Conservation (phyloP, 2,329 filamentous ascomycete species). For the Fusarium tupiense region DNA sequence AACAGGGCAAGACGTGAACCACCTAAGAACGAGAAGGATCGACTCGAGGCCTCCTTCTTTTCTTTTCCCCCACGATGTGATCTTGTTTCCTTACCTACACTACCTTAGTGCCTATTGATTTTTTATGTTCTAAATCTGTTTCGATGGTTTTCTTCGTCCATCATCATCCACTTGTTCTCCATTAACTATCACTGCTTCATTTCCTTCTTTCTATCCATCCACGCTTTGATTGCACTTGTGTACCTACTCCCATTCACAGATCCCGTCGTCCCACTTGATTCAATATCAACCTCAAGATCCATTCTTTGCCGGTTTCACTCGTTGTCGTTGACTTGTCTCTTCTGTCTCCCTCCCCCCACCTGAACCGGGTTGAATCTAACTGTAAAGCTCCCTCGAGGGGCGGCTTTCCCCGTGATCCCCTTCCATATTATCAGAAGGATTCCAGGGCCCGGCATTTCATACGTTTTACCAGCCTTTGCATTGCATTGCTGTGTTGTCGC, state of each 20-base stretch:
- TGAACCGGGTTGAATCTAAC: not conserved
- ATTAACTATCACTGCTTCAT: not conserved
- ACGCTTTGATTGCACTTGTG: constrained; percentile 4
- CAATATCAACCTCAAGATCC: constrained; percentile 14
- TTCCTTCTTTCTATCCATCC: not conserved
- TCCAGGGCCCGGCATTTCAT: constrained; percentile 33
- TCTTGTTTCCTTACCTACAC: constrained; percentile 4
- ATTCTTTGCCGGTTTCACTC: constrained; percentile 33
- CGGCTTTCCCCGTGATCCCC: constrained; percentile 21
- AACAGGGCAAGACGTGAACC: constrained; percentile 18
- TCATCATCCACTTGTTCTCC: constrained; percentile 2
- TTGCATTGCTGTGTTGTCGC: constrained; percentile 29
- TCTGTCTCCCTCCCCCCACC: constrained; percentile 32
- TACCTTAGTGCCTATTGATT: not conserved
- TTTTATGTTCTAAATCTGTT: not conserved
- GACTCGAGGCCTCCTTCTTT: constrained; percentile 30
- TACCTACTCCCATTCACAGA: constrained; percentile 3
- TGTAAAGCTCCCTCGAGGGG: constrained; percentile 37
- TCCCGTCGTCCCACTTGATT: constrained; percentile 20
- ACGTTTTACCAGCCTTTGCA: constrained; percentile 29
- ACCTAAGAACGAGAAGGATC: constrained; percentile 9
- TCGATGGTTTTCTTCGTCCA: not conserved
- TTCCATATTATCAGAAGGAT: constrained; percentile 33
- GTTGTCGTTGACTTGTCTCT: constrained; percentile 5
- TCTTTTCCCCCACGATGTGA: not conserved